Percentiles rank a stretch among this genome's conserved stretches.
Evolutionary conservation across 2,329 filamentous ascomycete species (phyloP).

Genomic region (Sclerotinia glacialis): DNA sequence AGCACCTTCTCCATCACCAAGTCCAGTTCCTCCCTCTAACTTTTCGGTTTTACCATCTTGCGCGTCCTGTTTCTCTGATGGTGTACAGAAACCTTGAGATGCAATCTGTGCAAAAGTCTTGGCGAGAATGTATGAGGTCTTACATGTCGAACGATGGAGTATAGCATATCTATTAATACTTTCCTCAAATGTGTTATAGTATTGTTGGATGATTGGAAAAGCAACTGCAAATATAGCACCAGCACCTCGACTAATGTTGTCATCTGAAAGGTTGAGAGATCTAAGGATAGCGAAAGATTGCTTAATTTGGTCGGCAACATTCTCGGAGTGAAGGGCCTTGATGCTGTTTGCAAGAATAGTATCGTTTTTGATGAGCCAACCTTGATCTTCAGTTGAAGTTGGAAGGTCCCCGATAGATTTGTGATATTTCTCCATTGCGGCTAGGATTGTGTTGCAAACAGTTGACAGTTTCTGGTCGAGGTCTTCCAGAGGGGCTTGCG

Average conservation of each 20-base stretch:
- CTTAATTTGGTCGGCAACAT: slow-evolving; percentile 41
- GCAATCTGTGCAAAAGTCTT: slow-evolving; percentile 77
- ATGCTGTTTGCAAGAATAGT: slow-evolving; percentile 30
- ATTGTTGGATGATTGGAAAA: slow-evolving; percentile 73
- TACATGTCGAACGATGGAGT: slow-evolving; percentile 68
- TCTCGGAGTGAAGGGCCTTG: slow-evolving; percentile 33
- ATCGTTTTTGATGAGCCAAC: slow-evolving; percentile 56
- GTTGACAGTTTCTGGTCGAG: slow-evolving; percentile 60
- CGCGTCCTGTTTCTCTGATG: slow-evolving; percentile 73
- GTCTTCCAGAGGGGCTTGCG: slow-evolving; percentile 34
- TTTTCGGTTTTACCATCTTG: slow-evolving; percentile 70
- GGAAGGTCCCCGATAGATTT: slow-evolving; percentile 55
- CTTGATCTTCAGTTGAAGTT: slow-evolving; percentile 55
- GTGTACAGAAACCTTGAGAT: slow-evolving; percentile 85
- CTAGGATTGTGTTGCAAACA: slow-evolving; percentile 72
- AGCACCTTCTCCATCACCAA: slow-evolving; percentile 91
- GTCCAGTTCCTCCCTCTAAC: slow-evolving; percentile 84
- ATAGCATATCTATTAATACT: slow-evolving; percentile 57
- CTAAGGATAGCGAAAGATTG: slow-evolving; percentile 47
- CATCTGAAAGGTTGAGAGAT: slow-evolving; percentile 45
- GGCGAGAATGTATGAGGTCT: slow-evolving; percentile 71
- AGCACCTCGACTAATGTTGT: slow-evolving; percentile 45
- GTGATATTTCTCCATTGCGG: slow-evolving; percentile 72
- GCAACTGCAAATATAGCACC: slow-evolving; percentile 59
- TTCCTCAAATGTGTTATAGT: slow-evolving; percentile 58